A percentile compares a stretch with the other conserved stretches of the same genome.
Evolutionary conservation across 2,329 filamentous ascomycete genomes (phyloP).

Genomic region (Xenoacremonium recifei): DNA sequence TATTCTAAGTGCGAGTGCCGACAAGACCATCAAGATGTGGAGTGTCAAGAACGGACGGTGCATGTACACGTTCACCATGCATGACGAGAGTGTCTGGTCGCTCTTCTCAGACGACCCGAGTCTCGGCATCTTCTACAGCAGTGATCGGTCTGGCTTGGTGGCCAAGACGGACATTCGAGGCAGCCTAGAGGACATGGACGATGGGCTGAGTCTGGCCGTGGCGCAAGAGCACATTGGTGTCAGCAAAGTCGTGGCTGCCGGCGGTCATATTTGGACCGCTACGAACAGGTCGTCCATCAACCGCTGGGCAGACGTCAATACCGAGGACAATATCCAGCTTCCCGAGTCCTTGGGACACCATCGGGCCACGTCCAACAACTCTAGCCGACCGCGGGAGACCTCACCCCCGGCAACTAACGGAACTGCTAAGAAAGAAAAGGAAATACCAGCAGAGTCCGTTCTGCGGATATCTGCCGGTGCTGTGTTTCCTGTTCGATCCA

Average conservation of each 20-base stretch:
- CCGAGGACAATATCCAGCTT: slow-evolving; percentile 66
- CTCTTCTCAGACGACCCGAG: slow-evolving; percentile 85
- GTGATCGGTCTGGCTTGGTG: slow-evolving; percentile 88
- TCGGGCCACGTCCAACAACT: slow-evolving; percentile 44
- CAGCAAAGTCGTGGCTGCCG: slow-evolving; percentile 64
- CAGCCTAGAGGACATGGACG: slow-evolving; percentile 67
- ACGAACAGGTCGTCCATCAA: slow-evolving; percentile 91
- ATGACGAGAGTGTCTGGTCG: slow-evolving; percentile 97
- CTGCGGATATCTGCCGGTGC: slow-evolving; percentile 83
- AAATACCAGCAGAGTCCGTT: slow-evolving; percentile 75
- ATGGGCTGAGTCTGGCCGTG: slow-evolving; percentile 86
- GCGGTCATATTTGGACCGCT: slow-evolving; percentile 84
- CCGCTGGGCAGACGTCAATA: slow-evolving; percentile 85
- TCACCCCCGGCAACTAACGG: slow-evolving; percentile 33
- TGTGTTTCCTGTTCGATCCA: slow-evolving; percentile 61
- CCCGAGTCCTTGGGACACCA: slow-evolving; percentile 53
- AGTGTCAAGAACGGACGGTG: slow-evolving; percentile 92
- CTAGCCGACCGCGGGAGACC: slow-evolving; percentile 32
- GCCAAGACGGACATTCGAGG: slow-evolving; percentile 90
- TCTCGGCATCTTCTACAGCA: slow-evolving; percentile 89
- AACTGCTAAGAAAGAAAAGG: slow-evolving; percentile 48
- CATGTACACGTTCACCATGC: slow-evolving; percentile 98
- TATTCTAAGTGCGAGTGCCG: slow-evolving; percentile 90
- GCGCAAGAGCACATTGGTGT: slow-evolving; percentile 89
- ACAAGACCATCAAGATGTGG: slow-evolving; percentile 98